Conservation (phyloP, 129 eudicot genomes). For the Flaveria bidentis region DNA sequence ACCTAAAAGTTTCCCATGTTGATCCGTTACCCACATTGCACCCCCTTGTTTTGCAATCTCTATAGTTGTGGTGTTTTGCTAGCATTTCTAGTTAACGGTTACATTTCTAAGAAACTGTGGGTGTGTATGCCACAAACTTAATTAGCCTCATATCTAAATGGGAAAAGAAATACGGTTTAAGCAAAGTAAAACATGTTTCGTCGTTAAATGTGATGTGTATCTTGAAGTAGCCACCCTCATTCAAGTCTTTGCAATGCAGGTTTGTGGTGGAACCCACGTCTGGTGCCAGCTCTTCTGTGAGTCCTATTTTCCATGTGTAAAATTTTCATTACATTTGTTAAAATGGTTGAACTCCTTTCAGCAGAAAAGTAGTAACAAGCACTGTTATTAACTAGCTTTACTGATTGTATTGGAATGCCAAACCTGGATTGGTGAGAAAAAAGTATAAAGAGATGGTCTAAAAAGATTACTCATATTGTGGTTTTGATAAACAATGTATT, state of each 20-base stretch:
- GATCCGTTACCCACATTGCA: background rate
- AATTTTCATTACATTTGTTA: slow-evolving; percentile 42
- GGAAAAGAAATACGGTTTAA: background rate
- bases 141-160: slow-evolving; percentile 10
- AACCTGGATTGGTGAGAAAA: slow-evolving; percentile 13
- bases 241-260: slow-evolving; percentile 28
- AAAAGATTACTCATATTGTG: slow-evolving; percentile 25
- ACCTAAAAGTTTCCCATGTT: background rate
- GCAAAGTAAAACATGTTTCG: background rate
- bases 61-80: background rate
- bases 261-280: slow-evolving; percentile 38
- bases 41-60: background rate
- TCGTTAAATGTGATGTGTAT: background rate
- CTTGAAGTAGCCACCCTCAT: background rate
- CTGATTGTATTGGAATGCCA: slow-evolving; percentile 33
- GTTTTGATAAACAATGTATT: slow-evolving; percentile 29
- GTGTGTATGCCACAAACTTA: slow-evolving; percentile 6
- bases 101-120: background rate
- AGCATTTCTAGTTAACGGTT: background rate
- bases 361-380: slow-evolving; percentile 35
- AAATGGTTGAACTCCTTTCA: slow-evolving; percentile 43
- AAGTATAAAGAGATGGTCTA: slow-evolving; percentile 33
- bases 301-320: slow-evolving; percentile 43
- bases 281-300: slow-evolving; percentile 37
- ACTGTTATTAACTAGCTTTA: slow-evolving; percentile 26